Percentiles rank a stretch among this genome's conserved stretches.
phyloP scores from a whole-genome alignment of 2,329 filamentous ascomycete species.

The Fusarium sp. region DNA sequence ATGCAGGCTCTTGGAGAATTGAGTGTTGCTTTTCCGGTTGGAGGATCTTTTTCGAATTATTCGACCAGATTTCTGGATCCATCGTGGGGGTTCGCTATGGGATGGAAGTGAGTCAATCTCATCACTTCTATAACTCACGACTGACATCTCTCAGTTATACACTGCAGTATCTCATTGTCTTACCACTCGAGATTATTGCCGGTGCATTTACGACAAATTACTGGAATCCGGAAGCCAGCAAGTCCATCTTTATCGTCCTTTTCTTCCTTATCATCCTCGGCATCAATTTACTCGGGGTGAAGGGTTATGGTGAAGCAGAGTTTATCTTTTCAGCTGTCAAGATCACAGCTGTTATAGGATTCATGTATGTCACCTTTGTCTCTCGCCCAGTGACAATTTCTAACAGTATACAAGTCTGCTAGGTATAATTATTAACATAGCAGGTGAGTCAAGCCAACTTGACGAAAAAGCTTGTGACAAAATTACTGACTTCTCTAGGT shows the following conservation, averaged over 20 bases:
- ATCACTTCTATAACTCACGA: not conserved
- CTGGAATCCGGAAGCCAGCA: slow-evolving; percentile 75
- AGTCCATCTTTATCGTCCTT: slow-evolving; percentile 82
- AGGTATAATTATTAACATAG: slow-evolving; percentile 85
- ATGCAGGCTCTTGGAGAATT: slow-evolving; percentile 92
- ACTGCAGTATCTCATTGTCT: slow-evolving; percentile 84
- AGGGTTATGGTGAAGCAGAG: slow-evolving; percentile 88
- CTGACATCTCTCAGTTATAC: slow-evolving; percentile 70
- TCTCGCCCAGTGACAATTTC: not conserved
- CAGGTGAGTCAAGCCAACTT: slow-evolving; percentile 60
- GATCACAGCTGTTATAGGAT: slow-evolving; percentile 84
- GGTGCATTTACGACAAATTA: slow-evolving; percentile 86
- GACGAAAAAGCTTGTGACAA: not conserved
- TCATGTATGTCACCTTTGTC: slow-evolving; percentile 72
- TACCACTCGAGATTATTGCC: slow-evolving; percentile 88
- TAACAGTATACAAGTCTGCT: slow-evolving; percentile 70
- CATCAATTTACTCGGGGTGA: slow-evolving; percentile 90
- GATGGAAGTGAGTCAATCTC: slow-evolving; percentile 76
- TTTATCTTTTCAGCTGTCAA: slow-evolving; percentile 90
- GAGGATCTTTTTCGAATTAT: slow-evolving; percentile 91
- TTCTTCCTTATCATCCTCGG: slow-evolving; percentile 80
- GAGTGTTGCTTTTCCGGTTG: slow-evolving; percentile 88
- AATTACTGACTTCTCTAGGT: not conserved
- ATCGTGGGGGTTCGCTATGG: slow-evolving; percentile 95
- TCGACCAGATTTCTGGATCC: slow-evolving; percentile 95